These are phyloP conservation scores for Boletus edulis DNA, from an alignment of 768 basidiomycete genomes.

Conservation along the genomic window DNA sequence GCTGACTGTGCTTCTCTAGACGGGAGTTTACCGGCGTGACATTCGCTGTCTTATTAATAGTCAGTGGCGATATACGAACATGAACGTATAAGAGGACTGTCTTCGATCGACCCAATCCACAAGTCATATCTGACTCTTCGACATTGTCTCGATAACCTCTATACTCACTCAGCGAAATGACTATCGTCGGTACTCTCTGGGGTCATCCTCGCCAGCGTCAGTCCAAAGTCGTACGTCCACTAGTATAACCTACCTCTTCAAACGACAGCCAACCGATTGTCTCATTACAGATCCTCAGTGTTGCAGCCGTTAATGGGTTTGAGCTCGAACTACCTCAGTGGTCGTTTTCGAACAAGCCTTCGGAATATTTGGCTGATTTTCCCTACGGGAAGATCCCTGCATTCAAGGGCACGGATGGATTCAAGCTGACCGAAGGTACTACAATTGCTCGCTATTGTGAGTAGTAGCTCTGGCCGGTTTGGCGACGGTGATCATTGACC, in stretches of 20 bases:
- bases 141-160: background rate
- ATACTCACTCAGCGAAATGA: constrained; percentile 8
- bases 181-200: constrained; percentile 18
- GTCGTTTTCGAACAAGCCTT: constrained; percentile 12
- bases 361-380: constrained; percentile 15
- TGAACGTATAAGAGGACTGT: background rate
- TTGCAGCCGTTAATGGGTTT: constrained; percentile 17
- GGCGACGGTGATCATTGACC: background rate
- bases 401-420: constrained; percentile 20
- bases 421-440: constrained; percentile 17
- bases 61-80: too few relatives aligned
- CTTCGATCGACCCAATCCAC: background rate
- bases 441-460: constrained; percentile 22
- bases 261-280: background rate
- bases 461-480: background rate
- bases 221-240: constrained; percentile 22
- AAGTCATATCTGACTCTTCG: background rate
- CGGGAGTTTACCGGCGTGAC: too few relatives aligned
- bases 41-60: too few relatives aligned
- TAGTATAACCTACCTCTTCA: too few relatives aligned
- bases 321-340: constrained; percentile 13
- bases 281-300: constrained; percentile 13
- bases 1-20: too few relatives aligned
- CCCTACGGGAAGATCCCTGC: constrained; percentile 22
- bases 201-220: constrained; percentile 18